These are phyloP conservation scores for Protomyces arabidopsidicola DNA, from an alignment of 1,139 yeast genomes.

Conservation along the genomic window DNA sequence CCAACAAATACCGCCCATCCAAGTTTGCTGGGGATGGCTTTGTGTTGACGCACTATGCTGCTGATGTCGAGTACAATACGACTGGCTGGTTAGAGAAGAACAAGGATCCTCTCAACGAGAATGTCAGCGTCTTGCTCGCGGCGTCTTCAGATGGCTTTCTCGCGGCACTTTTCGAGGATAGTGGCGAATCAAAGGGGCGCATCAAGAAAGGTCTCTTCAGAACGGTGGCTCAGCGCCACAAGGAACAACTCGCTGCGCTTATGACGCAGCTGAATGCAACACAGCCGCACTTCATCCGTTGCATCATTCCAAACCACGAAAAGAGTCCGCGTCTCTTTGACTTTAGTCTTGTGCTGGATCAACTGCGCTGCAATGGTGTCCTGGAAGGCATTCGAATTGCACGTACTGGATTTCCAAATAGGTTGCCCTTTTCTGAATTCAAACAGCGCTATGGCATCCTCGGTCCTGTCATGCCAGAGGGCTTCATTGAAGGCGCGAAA, in stretches of 20 bases:
- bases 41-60: slow-evolving; percentile 87
- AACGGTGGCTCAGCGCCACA: slow-evolving; percentile 72
- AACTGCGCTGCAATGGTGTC: slow-evolving; percentile 94
- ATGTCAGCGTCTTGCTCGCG: slow-evolving; percentile 56
- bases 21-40: slow-evolving; percentile 59
- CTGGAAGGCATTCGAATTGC: slow-evolving; percentile 96
- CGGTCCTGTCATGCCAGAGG: slow-evolving; percentile 44
- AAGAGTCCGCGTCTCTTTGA: slow-evolving; percentile 71
- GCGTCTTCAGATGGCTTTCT: slow-evolving; percentile 56
- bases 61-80: slow-evolving; percentile 84
- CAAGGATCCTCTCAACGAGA: slow-evolving; percentile 85
- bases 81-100: slow-evolving; percentile 94
- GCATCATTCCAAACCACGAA: slow-evolving; percentile 82
- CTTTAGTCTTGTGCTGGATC: slow-evolving; percentile 73
- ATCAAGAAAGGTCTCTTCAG: slow-evolving; percentile 52
- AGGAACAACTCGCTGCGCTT: slow-evolving; percentile 69
- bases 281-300: slow-evolving; percentile 94
- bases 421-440: slow-evolving; percentile 79
- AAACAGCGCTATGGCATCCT: slow-evolving; percentile 67
- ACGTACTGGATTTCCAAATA: slow-evolving; percentile 93
- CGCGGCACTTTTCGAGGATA: slow-evolving; percentile 44
- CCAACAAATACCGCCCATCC: slow-evolving; percentile 56
- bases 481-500: slow-evolving; percentile 48
- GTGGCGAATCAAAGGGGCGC: slow-evolving; percentile 30
- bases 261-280: slow-evolving; percentile 73